phyloP scores from a whole-genome alignment of 305 asterid species.

The Nicotiana rustica region DNA sequence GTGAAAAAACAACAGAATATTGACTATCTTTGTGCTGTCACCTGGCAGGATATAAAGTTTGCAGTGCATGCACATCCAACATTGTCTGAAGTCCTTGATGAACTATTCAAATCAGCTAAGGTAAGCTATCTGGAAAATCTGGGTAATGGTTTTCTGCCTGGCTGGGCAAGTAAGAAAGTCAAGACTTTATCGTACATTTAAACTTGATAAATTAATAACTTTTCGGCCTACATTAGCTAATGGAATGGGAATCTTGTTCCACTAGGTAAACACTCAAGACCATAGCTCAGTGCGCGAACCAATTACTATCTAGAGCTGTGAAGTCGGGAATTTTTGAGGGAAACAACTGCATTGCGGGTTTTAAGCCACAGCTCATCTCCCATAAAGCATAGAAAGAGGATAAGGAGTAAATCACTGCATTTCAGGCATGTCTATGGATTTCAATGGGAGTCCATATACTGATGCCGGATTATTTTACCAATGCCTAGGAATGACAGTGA shows the following conservation, averaged over 20 bases:
- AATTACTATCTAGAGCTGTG: neutral
- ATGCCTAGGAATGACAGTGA: neutral
- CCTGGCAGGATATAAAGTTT: conserved; percentile 71
- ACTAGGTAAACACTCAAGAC: conserved; percentile 8
- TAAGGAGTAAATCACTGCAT: neutral
- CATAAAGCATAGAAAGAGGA: neutral
- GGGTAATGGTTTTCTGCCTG: neutral
- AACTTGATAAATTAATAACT: neutral
- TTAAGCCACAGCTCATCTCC: neutral
- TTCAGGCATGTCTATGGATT: no score
- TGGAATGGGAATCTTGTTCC: neutral
- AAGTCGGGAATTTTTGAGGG: neutral
- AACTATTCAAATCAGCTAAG: conserved; percentile 87
- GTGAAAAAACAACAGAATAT: neutral
- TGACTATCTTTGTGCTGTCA: conserved; percentile 21
- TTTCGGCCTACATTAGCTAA: neutral
- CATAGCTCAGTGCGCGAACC: neutral
- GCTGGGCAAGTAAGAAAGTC: neutral
- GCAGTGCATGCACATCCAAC: conserved; percentile 98
- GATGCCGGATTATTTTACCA: conserved; percentile 11
- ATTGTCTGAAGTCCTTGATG: conserved; percentile 88
- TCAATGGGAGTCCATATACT: neutral
- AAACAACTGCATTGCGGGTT: neutral
- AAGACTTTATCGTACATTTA: neutral
- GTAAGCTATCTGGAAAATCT: conserved; percentile 26